Evolutionary conservation across 805 yeast species (phyloP), one percentile per base, ranked within the genome.

Genomic region (Suhomyces sp.): DNA sequence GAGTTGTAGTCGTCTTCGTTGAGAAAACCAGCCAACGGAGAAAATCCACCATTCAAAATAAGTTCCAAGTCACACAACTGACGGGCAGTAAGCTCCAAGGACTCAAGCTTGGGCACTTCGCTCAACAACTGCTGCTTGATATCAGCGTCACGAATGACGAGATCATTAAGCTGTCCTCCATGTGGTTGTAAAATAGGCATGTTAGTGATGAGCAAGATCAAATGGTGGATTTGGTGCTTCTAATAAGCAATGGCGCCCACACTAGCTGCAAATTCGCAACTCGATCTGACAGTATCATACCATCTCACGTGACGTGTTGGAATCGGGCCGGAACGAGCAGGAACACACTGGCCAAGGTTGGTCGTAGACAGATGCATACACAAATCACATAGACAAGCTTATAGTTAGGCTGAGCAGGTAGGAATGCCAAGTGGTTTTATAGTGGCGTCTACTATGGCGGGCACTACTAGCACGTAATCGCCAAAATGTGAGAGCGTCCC

Each of bases 31-130:
- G 78, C 75, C 68, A 85, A 73, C 15, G 94, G 98, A 40, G 97
- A 90, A 70, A 92, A 92, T 5, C 97, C 97, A 70, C 98, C 98
- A 63, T 88, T 88, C 56, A 93, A 74, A 66, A 92, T 89, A 70
- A 93, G 79, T 74, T 92, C 98, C 65, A 93, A 75, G 71, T 92
- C 98, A 72, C 98, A 92, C 52, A 92, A 77, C 70, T 92, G 97
- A 69, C 98, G 87, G 57, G 84, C 93, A 33, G 96, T 86, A 59
- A 92, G 78, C 10, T 70, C 72, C 48, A 81, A 69, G n/a, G 78
- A 64, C 22, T 77, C 72, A 50, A 84, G 76, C 12, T 72, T 55
- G 31, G 76, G 73, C 17, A 86, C 80, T 72, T 90, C 94, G 26
- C 74, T 64, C 44, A 86, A 63, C 44, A 92, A 77, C 49, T 79